Percentiles rank a stretch among this genome's conserved stretches.
These are phyloP conservation scores for Vicia faba DNA, from an alignment of 306 rosid genomes.

Conservation along the genomic window DNA sequence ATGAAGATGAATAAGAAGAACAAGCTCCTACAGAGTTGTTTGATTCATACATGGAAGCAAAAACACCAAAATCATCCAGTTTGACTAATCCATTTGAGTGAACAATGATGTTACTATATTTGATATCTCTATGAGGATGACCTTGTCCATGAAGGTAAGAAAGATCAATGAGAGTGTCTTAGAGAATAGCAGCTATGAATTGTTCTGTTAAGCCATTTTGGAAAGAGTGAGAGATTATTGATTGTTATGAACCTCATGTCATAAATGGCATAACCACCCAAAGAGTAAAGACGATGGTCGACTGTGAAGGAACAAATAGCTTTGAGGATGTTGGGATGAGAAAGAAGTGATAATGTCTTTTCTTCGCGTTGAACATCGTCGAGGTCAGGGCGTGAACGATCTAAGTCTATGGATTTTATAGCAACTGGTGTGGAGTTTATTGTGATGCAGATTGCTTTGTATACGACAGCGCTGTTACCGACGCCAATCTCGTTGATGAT, in stretches of 20 bases:
- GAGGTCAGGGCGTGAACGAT: slow-evolving; percentile 45
- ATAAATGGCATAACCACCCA: slow-evolving; percentile 80
- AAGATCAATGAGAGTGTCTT: slow-evolving; percentile 51
- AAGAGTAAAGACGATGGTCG: slow-evolving; percentile 36
- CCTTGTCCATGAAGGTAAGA: slow-evolving; percentile 74
- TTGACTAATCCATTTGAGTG: slow-evolving; percentile 54
- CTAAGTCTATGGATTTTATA: slow-evolving; percentile 67
- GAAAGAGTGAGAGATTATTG: slow-evolving; percentile 57
- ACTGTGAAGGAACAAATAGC: slow-evolving; percentile 68
- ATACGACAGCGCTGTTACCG: slow-evolving; percentile 59
- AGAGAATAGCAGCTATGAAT: slow-evolving; percentile 56
- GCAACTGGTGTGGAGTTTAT: slow-evolving; percentile 56
- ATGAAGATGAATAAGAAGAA: slow-evolving; percentile 11
- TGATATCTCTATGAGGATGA: slow-evolving; percentile 65
- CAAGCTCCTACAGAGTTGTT: slow-evolving; percentile 2
- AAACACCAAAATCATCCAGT: slow-evolving; percentile 60
- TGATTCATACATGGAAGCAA: slow-evolving; percentile 55
- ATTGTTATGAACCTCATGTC: slow-evolving; percentile 64
- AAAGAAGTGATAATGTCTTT: slow-evolving; percentile 51
- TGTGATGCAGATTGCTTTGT: slow-evolving; percentile 65
- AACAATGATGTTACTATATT: slow-evolving; percentile 63
- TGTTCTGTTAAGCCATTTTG: slow-evolving; percentile 53
- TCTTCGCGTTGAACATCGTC: slow-evolving; percentile 54
- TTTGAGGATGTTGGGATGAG: slow-evolving; percentile 63
- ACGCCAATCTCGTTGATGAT: slow-evolving; percentile 53